Conservation (phyloP, 2,329 filamentous ascomycete species). For the Nemania serpens region DNA sequence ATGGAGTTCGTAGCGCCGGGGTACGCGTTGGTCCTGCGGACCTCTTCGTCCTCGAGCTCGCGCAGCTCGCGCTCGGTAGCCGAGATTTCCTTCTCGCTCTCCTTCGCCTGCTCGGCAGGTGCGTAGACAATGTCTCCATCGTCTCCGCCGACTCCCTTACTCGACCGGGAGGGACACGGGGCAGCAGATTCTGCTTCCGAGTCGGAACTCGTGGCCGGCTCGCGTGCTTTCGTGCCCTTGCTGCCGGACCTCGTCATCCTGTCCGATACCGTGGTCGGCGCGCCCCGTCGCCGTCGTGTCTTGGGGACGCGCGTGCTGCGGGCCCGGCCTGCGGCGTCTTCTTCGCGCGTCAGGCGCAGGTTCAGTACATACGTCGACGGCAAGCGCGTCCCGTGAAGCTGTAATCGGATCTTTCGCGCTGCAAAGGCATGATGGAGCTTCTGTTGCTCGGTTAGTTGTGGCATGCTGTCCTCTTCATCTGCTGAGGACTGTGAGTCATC, state of each 20-base stretch:
- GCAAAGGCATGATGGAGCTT: constrained; percentile 59
- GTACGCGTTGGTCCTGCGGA: constrained; percentile 68
- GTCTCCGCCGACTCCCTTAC: background rate
- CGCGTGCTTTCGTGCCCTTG: constrained; percentile 18
- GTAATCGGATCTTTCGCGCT: constrained; percentile 60
- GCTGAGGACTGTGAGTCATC: constrained; percentile 44
- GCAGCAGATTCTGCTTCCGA: constrained; percentile 4
- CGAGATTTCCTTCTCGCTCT: constrained; percentile 36
- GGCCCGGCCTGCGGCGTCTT: constrained; percentile 44
- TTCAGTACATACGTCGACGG: constrained; percentile 59
- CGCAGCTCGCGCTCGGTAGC: constrained; percentile 48
- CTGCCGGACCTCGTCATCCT: constrained; percentile 16
- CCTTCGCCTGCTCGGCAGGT: constrained; percentile 24
- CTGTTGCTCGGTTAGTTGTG: constrained; percentile 45
- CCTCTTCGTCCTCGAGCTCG: constrained; percentile 56
- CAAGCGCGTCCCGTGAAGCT: constrained; percentile 58
- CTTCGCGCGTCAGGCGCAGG: constrained; percentile 54
- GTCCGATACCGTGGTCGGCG: constrained; percentile 12
- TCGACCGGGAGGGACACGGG: too few relatives aligned
- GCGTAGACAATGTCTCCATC: constrained; percentile 31
- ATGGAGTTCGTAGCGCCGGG: constrained; percentile 68
- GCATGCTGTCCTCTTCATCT: constrained; percentile 34
- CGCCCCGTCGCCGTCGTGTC: constrained; percentile 35
- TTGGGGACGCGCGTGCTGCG: constrained; percentile 35
- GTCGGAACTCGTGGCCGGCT: constrained; percentile 27